Conservation (phyloP, 176 grass and related monocot species). For the Neostapfia colusana region DNA sequence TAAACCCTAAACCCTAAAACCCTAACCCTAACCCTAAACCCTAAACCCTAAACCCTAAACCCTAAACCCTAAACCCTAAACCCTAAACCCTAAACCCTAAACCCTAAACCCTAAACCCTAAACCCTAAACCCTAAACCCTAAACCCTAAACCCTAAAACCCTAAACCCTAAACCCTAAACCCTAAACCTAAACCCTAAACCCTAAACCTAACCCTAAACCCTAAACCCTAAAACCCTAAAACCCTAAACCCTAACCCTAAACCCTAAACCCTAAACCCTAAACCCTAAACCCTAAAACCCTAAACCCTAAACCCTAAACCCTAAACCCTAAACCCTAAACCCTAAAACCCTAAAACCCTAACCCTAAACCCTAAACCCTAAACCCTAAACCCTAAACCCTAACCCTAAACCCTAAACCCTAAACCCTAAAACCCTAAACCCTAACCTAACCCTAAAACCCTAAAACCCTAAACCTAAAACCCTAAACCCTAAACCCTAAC, state of each 20-base stretch:
- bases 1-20: conserved; percentile 12
- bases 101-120: conserved; percentile 37
- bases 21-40: conserved; percentile 30
- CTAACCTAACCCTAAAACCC: conserved; percentile 9
- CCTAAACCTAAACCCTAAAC: conserved; percentile 10
- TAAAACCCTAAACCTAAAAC: conserved; percentile 10
- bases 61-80: conserved; percentile 31
- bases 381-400: conserved; percentile 11
- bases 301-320: conserved; percentile 18
- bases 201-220: conserved; percentile 32
- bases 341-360: background rate
- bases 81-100: conserved; percentile 35
- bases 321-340: conserved; percentile 12
- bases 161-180: conserved; percentile 15
- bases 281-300: conserved; percentile 10
- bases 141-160: conserved; percentile 28
- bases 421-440: conserved; percentile 11
- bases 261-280: conserved; percentile 23
- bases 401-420: background rate
- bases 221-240: conserved; percentile 27
- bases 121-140: conserved; percentile 35
- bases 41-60: conserved; percentile 38
- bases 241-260: conserved; percentile 10
- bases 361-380: conserved; percentile 17
- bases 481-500: conserved; percentile 13